Percentiles rank a stretch among this genome's conserved stretches.
These are phyloP conservation scores for Clonostachys rosea DNA, from an alignment of 2,329 filamentous ascomycete species.

Conservation along the genomic window DNA sequence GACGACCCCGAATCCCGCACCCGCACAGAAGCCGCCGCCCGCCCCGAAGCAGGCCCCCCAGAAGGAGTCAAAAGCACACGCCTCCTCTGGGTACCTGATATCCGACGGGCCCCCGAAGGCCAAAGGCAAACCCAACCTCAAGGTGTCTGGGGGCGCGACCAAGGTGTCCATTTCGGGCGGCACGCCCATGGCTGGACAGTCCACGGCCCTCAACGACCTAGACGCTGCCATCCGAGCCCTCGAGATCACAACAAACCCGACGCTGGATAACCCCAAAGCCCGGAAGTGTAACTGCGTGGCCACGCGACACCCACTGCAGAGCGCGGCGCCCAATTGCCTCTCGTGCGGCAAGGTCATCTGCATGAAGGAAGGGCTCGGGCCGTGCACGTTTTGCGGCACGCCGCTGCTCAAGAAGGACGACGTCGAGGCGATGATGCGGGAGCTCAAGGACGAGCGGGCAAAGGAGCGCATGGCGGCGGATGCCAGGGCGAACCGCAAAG, in stretches of 20 bases:
- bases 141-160: slow-evolving; percentile 45
- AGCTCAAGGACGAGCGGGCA: slow-evolving; percentile 80
- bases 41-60: not conserved
- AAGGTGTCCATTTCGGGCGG: slow-evolving; percentile 74
- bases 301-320: slow-evolving; percentile 78
- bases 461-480: slow-evolving; percentile 82
- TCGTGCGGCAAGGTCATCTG: slow-evolving; percentile 94
- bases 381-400: slow-evolving; percentile 84
- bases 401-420: slow-evolving; percentile 69
- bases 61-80: slow-evolving; percentile 34
- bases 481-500: slow-evolving; percentile 61
- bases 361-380: slow-evolving; percentile 87
- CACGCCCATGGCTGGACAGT: slow-evolving; percentile 76
- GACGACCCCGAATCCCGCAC: slow-evolving; percentile 22
- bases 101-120: slow-evolving; percentile 64
- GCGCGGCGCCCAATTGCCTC: slow-evolving; percentile 89
- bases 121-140: slow-evolving; percentile 49
- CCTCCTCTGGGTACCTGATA: slow-evolving; percentile 71
- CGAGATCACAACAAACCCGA: slow-evolving; percentile 88
- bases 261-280: slow-evolving; percentile 47
- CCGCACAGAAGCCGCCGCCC: slow-evolving; percentile 37
- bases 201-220: slow-evolving; percentile 65
- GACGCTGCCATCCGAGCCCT: slow-evolving; percentile 82
- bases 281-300: slow-evolving; percentile 86
- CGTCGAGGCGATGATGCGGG: slow-evolving; percentile 78